phyloP scores from a whole-genome alignment of 2,329 filamentous ascomycete species.

The Macroventuria anomochaeta region DNA sequence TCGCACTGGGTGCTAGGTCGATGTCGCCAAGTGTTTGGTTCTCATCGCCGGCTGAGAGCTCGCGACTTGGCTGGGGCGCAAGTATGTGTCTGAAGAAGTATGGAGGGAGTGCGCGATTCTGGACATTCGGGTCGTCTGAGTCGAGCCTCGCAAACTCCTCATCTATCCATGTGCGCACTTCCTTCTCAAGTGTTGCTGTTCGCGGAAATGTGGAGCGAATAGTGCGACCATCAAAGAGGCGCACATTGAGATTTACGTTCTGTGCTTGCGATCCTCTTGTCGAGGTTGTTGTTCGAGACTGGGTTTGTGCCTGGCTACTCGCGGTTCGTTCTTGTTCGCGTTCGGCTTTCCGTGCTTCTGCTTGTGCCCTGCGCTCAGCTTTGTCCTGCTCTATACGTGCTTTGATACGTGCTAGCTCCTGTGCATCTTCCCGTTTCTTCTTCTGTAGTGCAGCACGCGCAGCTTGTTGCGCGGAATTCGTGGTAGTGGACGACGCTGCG shows the following conservation, averaged over 20 bases:
- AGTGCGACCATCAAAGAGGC: slow-evolving; percentile 83
- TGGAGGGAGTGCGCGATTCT: slow-evolving; percentile 54
- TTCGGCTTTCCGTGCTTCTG: slow-evolving; percentile 46
- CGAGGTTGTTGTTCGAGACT: slow-evolving; percentile 14
- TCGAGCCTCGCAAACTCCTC: slow-evolving; percentile 34
- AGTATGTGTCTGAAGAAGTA: slow-evolving; percentile 87
- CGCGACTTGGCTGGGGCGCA: slow-evolving; percentile 76
- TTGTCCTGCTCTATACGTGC: slow-evolving; percentile 80
- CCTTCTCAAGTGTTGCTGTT: slow-evolving; percentile 64
- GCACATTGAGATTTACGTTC: slow-evolving; percentile 68
- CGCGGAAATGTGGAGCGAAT: slow-evolving; percentile 75
- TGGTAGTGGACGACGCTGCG: slow-evolving; percentile 39
- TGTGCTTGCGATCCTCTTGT: slow-evolving; percentile 41
- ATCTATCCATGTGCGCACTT: slow-evolving; percentile 82
- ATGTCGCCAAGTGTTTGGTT: slow-evolving; percentile 70
- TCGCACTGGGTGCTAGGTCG: slow-evolving; percentile 78
- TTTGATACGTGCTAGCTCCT: slow-evolving; percentile 74
- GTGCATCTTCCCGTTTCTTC: slow-evolving; percentile 68
- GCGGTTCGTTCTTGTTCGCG: slow-evolving; percentile 30
- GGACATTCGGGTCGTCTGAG: slow-evolving; percentile 30
- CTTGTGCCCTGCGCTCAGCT: slow-evolving; percentile 63
- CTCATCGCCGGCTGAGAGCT: slow-evolving; percentile 78
- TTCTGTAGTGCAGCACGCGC: slow-evolving; percentile 60
- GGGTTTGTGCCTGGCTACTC: slow-evolving; percentile 9
- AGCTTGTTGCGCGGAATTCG: slow-evolving; percentile 47